Evolutionary conservation across 2,329 filamentous ascomycete species (phyloP), one percentile per base, ranked within the genome.

Genomic region (Dothistroma pini): DNA sequence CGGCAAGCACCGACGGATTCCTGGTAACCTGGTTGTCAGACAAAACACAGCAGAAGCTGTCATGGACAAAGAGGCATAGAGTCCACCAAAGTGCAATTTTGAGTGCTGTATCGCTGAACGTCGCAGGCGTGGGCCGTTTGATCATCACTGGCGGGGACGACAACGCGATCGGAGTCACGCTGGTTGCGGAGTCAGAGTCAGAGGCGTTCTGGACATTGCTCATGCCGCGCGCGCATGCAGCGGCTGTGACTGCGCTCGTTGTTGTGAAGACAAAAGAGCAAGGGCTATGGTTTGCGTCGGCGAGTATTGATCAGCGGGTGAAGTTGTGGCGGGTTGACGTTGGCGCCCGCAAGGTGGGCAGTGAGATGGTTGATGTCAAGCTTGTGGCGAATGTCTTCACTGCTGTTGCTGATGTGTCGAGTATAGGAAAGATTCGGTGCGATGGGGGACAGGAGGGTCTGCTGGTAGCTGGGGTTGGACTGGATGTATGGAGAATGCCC

Each of bases 31-130:
- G 86, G 85, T 32, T 34, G 7, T 34, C 29, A 16, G 34, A 44
- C 5, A 48, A 1, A 5, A 34, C 10, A 25, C 56, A 12, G 54
- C 38, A 38, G n/a, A 12, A 35, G 14, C 10, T 70, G 32, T 75
- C 35, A 50, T 81, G 78, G 71, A 71, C 71, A 38, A 67, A 63
- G 54, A 70, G 76, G 53, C 74, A 77, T 54, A 80, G 78, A 57
- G 74, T 93, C 25, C 95, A 97, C 70, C 91, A 96, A 69, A 96
- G 84, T 74, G 86, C 88, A 55, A 85, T 97, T 72, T 96, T 96
- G 73, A 70, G 74, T 0, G 72, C 83, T 60, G 71, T 77, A 3
- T 56, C n/a, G 51, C 25, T 35, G 31, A 11, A n/a, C 12, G 10
- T 35, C 21, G 51, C 25, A 4, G 12, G 9, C 7, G 31, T 6